Evolutionary conservation across 495 filamentous ascomycete genomes (phyloP).

Genomic region (Chaetomium tenue): DNA sequence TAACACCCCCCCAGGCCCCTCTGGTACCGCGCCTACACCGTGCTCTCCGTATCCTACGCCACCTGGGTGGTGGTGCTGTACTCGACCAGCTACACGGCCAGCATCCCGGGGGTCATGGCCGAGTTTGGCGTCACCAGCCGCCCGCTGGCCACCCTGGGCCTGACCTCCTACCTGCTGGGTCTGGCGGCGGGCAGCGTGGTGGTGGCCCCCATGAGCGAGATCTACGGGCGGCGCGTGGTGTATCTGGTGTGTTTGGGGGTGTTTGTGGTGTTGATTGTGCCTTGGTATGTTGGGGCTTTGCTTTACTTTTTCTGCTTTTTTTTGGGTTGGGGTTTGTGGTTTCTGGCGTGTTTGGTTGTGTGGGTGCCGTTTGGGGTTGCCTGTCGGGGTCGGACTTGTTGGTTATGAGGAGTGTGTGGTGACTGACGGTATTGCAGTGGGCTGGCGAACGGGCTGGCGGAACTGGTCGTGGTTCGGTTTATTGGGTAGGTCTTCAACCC

Average conservation of each 20-base stretch:
- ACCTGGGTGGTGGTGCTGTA: conserved; percentile 80
- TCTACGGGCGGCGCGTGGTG: conserved; percentile 73
- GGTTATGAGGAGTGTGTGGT: too few species aligned
- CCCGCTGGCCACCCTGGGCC: conserved; percentile 65
- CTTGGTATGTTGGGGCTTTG: conserved; percentile 39
- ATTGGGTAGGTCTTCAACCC: conserved; percentile 55
- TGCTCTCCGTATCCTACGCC: conserved; percentile 66
- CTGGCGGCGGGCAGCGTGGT: conserved; percentile 71
- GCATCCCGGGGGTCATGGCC: conserved; percentile 61
- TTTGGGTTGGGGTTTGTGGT: too few species aligned
- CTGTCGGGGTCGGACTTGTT: too few species aligned
- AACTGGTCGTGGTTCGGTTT: conserved; percentile 68
- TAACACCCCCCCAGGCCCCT: conserved; percentile 42
- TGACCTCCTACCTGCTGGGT: conserved; percentile 77
- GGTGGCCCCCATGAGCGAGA: conserved; percentile 70
- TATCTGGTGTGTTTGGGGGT: conserved; percentile 62
- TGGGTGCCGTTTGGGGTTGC: too few species aligned
- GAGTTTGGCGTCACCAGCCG: conserved; percentile 59
- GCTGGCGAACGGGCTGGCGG: conserved; percentile 60
- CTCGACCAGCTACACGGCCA: conserved; percentile 77
- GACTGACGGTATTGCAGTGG: conserved; percentile 33
- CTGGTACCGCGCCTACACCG: conserved; percentile 61
- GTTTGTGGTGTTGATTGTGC: conserved; percentile 67
- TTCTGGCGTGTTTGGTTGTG: too few species aligned
- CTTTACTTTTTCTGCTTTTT: too few species aligned